These are phyloP conservation scores for Calonectria montana DNA, from an alignment of 2,329 filamentous ascomycete genomes.

Conservation along the genomic window DNA sequence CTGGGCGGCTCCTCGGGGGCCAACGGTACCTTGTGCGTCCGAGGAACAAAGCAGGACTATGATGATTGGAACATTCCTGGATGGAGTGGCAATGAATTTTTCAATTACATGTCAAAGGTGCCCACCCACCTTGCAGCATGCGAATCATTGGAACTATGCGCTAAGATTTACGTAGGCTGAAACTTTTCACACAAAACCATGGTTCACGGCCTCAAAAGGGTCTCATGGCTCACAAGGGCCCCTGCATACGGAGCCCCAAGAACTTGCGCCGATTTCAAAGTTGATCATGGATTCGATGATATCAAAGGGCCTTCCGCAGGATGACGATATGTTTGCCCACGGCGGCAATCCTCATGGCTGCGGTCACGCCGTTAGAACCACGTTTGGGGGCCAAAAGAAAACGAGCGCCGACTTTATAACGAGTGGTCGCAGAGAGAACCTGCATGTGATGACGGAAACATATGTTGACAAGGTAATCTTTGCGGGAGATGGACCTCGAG, in stretches of 20 bases:
- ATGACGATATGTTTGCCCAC: slow-evolving; percentile 68
- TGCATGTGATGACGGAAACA: slow-evolving; percentile 59
- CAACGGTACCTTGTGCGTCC: slow-evolving; percentile 62
- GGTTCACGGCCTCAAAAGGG: slow-evolving; percentile 61
- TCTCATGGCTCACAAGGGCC: slow-evolving; percentile 64
- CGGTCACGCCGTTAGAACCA: slow-evolving; percentile 64
- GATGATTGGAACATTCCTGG: slow-evolving; percentile 67
- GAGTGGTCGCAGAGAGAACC: slow-evolving; percentile 51
- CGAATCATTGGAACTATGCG: not conserved
- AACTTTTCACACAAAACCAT: slow-evolving; percentile 67
- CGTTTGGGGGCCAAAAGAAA: slow-evolving; percentile 62
- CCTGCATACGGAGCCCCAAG: slow-evolving; percentile 67
- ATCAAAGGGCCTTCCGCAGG: slow-evolving; percentile 62
- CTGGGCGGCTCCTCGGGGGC: slow-evolving; percentile 61
- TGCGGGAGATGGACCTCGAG: slow-evolving; percentile 52
- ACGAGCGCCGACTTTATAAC: slow-evolving; percentile 65
- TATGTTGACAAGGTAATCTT: slow-evolving; percentile 65
- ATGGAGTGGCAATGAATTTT: slow-evolving; percentile 68
- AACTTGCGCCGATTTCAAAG: slow-evolving; percentile 68
- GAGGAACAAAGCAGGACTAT: slow-evolving; percentile 59
- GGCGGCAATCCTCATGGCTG: slow-evolving; percentile 64
- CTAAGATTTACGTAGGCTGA: slow-evolving; percentile 54
- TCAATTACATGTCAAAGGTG: slow-evolving; percentile 66
- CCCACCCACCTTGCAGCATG: not conserved
- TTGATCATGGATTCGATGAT: slow-evolving; percentile 65